Evolutionary conservation across 345 rosid genomes (phyloP), one percentile per base, ranked within the genome.

Genomic region (Erucastrum elatum): DNA sequence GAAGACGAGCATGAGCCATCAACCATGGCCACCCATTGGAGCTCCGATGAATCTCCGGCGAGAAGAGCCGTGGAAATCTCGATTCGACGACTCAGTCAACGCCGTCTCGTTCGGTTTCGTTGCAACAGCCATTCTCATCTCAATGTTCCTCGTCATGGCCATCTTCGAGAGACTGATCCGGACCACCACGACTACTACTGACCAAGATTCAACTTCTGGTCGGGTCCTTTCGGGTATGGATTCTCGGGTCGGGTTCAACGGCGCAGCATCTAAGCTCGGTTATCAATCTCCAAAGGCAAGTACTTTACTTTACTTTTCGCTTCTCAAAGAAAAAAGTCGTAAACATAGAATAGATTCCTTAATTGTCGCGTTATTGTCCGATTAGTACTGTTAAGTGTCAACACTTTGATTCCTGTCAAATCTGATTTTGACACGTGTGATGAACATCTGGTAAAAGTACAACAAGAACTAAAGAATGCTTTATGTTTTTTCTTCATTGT

Each of bases 251-350:
- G 85, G 84, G 30, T 85, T 87, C 77, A 76, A 80, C 58, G 81
- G 88, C 7, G 33, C 64, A 63, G 8, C 71, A 5, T n/a, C 65
- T 75, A 94, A 94, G 82, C 90, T 91, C 26, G 86, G 85, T 21
- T 84, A 84, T 79, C 94, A 92, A 67, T 90, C 98, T 53, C 98
- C 97, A 10, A 92, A 88, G 79, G 98, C 86, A 67, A 87, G 87
- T 79, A 3, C 21, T 72, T 75, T 21, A 0, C 21, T 53, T 75
- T 55, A 39, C 65, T 77, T 56, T 68, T 37, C 11, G 35, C 10
- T 39, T 31, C 16, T 10, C n/a, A 27, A 2, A 41, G 68, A 68
- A 69, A 59, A 69, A 68, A 69, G 62, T 34, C 66, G 4, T 41
- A 31, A 66, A 29, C 60, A 44, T 21, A 21, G 21, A 21, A 21